Percentiles rank a stretch among this genome's conserved stretches.
phyloP scores from a whole-genome alignment of 208 protist species.

The Kentomonas sorsogonicus region DNA sequence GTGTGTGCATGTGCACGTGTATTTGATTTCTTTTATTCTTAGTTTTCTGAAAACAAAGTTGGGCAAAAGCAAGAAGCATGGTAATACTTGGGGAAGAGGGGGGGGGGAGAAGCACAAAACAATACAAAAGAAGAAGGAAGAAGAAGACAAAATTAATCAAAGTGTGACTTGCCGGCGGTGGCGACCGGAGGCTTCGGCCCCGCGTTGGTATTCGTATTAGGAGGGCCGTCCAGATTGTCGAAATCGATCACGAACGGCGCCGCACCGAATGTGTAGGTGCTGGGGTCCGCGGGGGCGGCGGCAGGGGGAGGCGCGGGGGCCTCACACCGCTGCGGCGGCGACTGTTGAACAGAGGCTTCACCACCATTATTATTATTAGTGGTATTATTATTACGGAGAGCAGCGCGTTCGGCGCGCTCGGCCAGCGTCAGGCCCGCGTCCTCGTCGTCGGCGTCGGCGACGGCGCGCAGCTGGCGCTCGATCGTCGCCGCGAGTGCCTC shows the following conservation, averaged over 20 bases:
- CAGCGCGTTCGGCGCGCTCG: too few species aligned
- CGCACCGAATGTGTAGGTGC: too few species aligned
- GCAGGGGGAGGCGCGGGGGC: background rate
- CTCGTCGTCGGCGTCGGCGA: slow-evolving; percentile 32
- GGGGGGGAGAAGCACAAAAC: too few species aligned
- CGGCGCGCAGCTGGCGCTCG: slow-evolving; percentile 32
- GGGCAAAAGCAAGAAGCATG: too few species aligned
- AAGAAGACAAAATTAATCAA: background rate
- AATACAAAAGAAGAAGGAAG: background rate
- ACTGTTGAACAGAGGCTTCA: background rate
- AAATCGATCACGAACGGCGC: too few species aligned
- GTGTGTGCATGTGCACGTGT: too few species aligned
- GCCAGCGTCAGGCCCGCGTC: background rate
- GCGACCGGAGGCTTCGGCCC: background rate
- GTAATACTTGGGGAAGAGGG: too few species aligned
- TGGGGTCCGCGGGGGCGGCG: background rate
- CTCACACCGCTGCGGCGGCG: background rate
- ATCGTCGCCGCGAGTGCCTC: slow-evolving; percentile 22
- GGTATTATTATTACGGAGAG: too few species aligned
- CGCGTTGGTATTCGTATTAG: too few species aligned
- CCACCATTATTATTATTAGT: background rate
- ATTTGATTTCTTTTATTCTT: background rate
- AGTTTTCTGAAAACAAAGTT: background rate
- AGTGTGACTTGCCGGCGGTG: background rate
- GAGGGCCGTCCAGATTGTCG: too few species aligned